These are phyloP conservation scores for Mycena pura DNA, from an alignment of 768 basidiomycete species.

Conservation along the genomic window DNA sequence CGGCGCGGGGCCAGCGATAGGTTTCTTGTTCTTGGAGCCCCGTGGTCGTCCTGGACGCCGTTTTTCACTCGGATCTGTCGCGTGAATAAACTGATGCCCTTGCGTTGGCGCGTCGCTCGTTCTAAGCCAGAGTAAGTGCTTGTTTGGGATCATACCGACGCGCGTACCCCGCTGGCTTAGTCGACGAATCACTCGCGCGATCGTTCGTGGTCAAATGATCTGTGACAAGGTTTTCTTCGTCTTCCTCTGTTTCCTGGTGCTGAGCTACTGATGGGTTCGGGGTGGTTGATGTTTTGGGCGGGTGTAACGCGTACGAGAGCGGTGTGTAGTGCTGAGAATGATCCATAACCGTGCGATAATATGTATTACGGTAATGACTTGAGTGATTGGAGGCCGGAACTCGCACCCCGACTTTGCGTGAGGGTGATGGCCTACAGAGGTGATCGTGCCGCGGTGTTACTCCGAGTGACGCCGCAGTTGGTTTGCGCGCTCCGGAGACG, in stretches of 20 bases:
- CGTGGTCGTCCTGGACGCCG: slow-evolving; percentile 80
- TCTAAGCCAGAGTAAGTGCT: not conserved
- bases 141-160: not conserved
- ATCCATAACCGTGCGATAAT: slow-evolving; percentile 48
- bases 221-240: slow-evolving; percentile 75
- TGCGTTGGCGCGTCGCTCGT: slow-evolving; percentile 4
- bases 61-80: slow-evolving; percentile 53
- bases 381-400: not conserved
- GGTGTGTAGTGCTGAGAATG: slow-evolving; percentile 85
- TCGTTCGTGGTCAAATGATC: slow-evolving; percentile 66
- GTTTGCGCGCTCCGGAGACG: not conserved
- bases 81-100: slow-evolving; percentile 34
- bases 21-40: slow-evolving; percentile 77
- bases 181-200: slow-evolving; percentile 45
- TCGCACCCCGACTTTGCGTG: slow-evolving; percentile 13
- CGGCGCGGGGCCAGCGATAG: not conserved
- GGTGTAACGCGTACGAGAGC: slow-evolving; percentile 78
- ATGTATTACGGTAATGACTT: slow-evolving; percentile 14
- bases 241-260: slow-evolving; percentile 69
- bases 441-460: too few relatives aligned
- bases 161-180: slow-evolving; percentile 40
- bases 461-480: slow-evolving; percentile 16
- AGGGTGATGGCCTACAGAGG: not conserved
- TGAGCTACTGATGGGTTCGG: slow-evolving; percentile 34
- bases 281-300: slow-evolving; percentile 48